Base-by-base conservation (phyloP, 2,329 filamentous ascomycete species). In the Hymenoscyphus albidus region DNA sequence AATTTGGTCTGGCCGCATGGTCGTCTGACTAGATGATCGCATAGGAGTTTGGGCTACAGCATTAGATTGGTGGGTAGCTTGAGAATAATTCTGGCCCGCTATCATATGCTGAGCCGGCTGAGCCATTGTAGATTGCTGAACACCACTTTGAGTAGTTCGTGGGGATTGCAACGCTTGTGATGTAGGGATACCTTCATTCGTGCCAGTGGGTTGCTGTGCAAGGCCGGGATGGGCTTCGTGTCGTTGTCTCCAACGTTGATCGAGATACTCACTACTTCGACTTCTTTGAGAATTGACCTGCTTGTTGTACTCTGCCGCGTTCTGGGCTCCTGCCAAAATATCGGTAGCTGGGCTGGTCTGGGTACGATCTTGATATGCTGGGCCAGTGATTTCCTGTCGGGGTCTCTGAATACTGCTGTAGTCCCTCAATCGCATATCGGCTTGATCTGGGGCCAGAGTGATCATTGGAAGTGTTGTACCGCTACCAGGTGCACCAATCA, bases 231-330 rank as follows among this genome's bases (percentile, higher is more conserved):
- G 88, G 65, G 90, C 87, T 74, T 97, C 92, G 69, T 96, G 93
- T 12, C 91, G 89, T 67, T 90, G 85, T 69, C 89, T 86, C 90
- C 93, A 98, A 69, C 93, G 85, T 63, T 87, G 88, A 62, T 94
- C 88, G 69, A 96, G 82, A 70, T 92, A 96, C 65, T 93, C 88
- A 65, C 83, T 85, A 65, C 95, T 90, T 77, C 90, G 88, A 48
- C 87, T 87, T 65, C 94, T 89, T 76, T 93, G 90, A 71, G 90
- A 85, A 73, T 90, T 92, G 61, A 98, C 82, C 58, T 85, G 85
- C 72, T 95, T 92, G 79, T 94, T 98, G 79, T 90, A 96, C 71
- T 98, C 94, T 64, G 92, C 92, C 18, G 94, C 90, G 68, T 96
- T 92, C 60, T 92, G 87, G 35, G 93, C 92, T 76, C 97, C 93